Conservation (phyloP, 192 early-diverging fungal species). For the Coemansia sp. region DNA sequence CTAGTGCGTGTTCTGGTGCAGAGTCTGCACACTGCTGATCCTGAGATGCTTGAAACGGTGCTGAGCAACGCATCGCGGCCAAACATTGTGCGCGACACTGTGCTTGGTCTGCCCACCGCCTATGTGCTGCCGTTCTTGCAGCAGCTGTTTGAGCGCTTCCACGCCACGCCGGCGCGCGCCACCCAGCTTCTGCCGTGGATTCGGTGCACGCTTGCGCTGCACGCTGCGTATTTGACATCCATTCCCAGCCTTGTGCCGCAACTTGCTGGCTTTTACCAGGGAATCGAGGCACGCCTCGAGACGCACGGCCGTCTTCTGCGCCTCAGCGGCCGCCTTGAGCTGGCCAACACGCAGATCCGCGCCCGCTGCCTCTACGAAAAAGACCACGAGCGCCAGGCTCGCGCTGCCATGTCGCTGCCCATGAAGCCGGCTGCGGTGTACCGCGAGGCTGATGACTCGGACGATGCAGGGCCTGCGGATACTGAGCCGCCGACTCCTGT, state of each 20-base stretch:
- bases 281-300: slow-evolving; percentile 28
- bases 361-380: slow-evolving; percentile 21
- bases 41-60: slow-evolving; percentile 33
- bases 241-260: slow-evolving; percentile 43
- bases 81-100: slow-evolving; percentile 43
- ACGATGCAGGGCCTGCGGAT: background rate
- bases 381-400: slow-evolving; percentile 13
- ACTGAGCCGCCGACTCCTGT: slow-evolving; percentile 34
- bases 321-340: slow-evolving; percentile 45
- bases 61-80: slow-evolving; percentile 33
- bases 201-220: slow-evolving; percentile 26
- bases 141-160: slow-evolving; percentile 49
- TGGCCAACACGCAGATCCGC: slow-evolving; percentile 42
- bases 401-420: slow-evolving; percentile 10
- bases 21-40: slow-evolving; percentile 40
- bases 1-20: slow-evolving; percentile 52
- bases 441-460: slow-evolving; percentile 21
- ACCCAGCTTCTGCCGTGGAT: slow-evolving; percentile 41
- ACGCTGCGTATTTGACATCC: slow-evolving; percentile 38
- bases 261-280: slow-evolving; percentile 44
- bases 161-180: slow-evolving; percentile 24
- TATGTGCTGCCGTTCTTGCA: slow-evolving; percentile 45
- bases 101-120: slow-evolving; percentile 27
- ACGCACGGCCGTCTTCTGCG: slow-evolving; percentile 29
- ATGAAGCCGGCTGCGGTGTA: slow-evolving; percentile 44